Evolutionary conservation across 164 flowering plant species (phyloP), one percentile per base, ranked within the genome.

Genomic region (Chloranthus sessilifolius): DNA sequence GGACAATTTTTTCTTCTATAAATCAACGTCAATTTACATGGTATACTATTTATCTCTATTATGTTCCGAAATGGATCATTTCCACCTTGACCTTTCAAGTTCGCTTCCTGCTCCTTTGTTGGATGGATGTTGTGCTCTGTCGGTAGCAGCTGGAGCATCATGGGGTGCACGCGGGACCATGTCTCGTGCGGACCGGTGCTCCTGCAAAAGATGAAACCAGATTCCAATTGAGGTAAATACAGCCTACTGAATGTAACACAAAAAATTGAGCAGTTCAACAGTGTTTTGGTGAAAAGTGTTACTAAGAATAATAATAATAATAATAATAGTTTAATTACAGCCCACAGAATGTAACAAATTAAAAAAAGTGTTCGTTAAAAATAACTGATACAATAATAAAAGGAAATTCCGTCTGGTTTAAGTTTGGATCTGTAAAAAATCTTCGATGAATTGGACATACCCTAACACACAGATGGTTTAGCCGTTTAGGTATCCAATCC

Each of bases 151-250:
- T n/a, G n/a, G n/a, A 26, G 51, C 53, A 3, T 50, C 27, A n/a
- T 25, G 43, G 22, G 26, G 23, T 4, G 53, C 56, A 10, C 20
- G 62, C 1, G 74, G 49, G 60, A 59, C 64, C 50, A 55, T 62
- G 16, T 73, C 78, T 22, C 63, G 64, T 8, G 61, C 50, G 20
- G 76, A 14, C 12, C 81, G 70, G 21, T 41, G 71, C 39, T 77
- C 91, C 91, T 83, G 72, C 43, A 58, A 17, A 49, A 36, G 47
- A 46, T 11, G n/a, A 26, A 52, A 40, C 23, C 29, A 51, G 17
- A 2, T 24, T 8, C 24, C 14, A 15, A 51, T 34, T 23, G 28
- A 34, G 26, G 19, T 17, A 19, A 27, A 28, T 20, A 3, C 22
- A 8, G 16, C 17, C 15, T 7, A 37, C 15, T 37, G 9, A 15